These are phyloP conservation scores for Knufia fluminis DNA, from an alignment of 2,329 filamentous ascomycete genomes.

Conservation along the genomic window DNA sequence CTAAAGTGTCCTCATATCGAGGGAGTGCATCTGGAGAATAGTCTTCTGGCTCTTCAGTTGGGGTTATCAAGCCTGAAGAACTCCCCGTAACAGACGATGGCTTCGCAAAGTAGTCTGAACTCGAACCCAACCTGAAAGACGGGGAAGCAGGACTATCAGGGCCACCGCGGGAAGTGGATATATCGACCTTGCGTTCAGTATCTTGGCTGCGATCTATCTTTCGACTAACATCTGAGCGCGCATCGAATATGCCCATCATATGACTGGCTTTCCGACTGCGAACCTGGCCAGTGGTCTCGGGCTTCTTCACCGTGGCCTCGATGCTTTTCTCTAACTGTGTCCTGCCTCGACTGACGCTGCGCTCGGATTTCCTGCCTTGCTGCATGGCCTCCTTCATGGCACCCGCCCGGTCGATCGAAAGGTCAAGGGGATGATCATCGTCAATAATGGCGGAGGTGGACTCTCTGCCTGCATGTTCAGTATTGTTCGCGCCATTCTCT, in stretches of 20 bases:
- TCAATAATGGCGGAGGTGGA: background rate
- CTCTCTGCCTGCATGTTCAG: background rate
- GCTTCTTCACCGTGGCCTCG: slow-evolving; percentile 52
- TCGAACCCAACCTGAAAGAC: background rate
- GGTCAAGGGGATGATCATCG: background rate
- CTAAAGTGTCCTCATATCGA: background rate
- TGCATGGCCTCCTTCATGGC: slow-evolving; percentile 21
- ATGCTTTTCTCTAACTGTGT: slow-evolving; percentile 52
- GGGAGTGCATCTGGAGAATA: background rate
- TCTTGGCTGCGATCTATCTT: background rate
- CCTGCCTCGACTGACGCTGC: slow-evolving; percentile 36
- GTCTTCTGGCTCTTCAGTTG: background rate
- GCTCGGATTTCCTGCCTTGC: slow-evolving; percentile 22
- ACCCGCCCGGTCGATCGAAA: slow-evolving; percentile 18
- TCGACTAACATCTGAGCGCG: background rate
- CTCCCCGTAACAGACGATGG: background rate
- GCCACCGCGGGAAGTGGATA: background rate
- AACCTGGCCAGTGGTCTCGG: slow-evolving; percentile 45
- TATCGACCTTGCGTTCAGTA: background rate
- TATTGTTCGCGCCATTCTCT: background rate
- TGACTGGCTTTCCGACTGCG: slow-evolving; percentile 58
- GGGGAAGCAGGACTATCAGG: background rate
- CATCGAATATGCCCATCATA: slow-evolving; percentile 54
- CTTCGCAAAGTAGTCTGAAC: background rate
- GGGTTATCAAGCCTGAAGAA: background rate